These are phyloP conservation scores for Penicillium verrucosum DNA, from an alignment of 2,329 filamentous ascomycete species.

Conservation along the genomic window DNA sequence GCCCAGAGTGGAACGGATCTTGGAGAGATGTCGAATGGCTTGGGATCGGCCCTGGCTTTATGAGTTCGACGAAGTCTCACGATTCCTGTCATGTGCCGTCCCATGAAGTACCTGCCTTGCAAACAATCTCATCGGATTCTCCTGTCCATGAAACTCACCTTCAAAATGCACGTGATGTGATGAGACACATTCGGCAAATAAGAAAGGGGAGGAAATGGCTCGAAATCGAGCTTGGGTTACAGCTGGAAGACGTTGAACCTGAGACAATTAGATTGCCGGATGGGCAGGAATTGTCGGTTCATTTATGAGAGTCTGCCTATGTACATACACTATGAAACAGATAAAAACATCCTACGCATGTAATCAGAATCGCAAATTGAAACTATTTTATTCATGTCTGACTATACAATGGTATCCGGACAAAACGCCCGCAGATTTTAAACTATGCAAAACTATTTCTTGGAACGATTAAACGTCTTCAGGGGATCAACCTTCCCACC, in stretches of 20 bases:
- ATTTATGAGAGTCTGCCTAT: neutral
- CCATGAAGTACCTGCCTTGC: neutral
- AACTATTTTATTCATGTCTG: conserved; percentile 18
- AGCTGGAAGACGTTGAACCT: conserved; percentile 22
- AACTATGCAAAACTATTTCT: conserved; percentile 27
- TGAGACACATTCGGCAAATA: conserved; percentile 29
- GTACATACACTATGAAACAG: neutral
- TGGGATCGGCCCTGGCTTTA: conserved; percentile 42
- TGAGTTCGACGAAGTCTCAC: conserved; percentile 20
- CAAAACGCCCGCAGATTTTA: conserved; percentile 6
- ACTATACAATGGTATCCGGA: conserved; percentile 14
- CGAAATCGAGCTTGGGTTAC: conserved; percentile 26
- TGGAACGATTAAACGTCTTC: conserved; percentile 73
- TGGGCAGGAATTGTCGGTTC: conserved; percentile 14
- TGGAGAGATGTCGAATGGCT: conserved; percentile 47
- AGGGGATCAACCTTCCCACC: conserved; percentile 72
- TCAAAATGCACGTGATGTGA: conserved; percentile 29
- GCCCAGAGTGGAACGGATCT: conserved; percentile 46
- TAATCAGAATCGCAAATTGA: neutral
- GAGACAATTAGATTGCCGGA: conserved; percentile 17
- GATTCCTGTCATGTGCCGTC: neutral
- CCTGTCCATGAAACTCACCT: conserved; percentile 9
- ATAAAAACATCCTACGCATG: neutral
- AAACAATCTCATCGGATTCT: neutral
- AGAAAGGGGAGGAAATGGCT: conserved; percentile 42